Evolutionary conservation across 2,329 filamentous ascomycete species (phyloP), one percentile per base, ranked within the genome.

Genomic region (Parasarocladium wereldwijsianum): DNA sequence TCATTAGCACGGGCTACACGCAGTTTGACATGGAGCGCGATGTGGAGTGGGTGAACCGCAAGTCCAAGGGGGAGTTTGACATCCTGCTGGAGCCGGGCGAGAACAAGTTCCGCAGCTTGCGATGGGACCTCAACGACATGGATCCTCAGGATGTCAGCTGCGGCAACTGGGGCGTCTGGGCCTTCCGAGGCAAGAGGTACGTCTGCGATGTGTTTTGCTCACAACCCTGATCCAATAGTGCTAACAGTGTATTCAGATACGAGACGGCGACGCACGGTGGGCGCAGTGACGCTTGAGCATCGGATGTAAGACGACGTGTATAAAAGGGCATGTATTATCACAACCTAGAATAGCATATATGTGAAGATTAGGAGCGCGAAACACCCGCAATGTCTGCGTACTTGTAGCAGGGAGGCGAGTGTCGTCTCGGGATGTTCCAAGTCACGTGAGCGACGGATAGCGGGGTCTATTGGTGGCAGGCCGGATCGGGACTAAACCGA

Each of bases 81-180:
- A 64, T 98, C 22, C 58, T 98, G 35, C 64, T 98, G 44, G 71
- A 93, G 53, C 90, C 92, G 0, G 86, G 85, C 21, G 86, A 96
- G 65, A 98, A 98, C 47, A 67, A 66, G 11, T 98, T 98, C 62
- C 70, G 87, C 45, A 98, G 90, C 58, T 55, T 94, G 50, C 67
- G 87, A 44, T 98, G 92, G 92, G 92, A 98, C 56, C 54, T 98
- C 46, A 94, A 98, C 47, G 92, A 98, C 47, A 60, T 90, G 39
- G 90, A 94, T 50, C 86, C 87, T 6, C 82, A 92, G 48, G 90
- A 96, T 53, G 64, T 96, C 38, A 93, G 78, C 43, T 92, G 84
- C 46, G 87, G 90, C 32, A 98, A 98, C 54, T 98, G 85, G 84
- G 90, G 90, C 8, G 64, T 93, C 2, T 98, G 92, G 84, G 85